These are phyloP conservation scores for Cryptococcus wingfieldii DNA, from an alignment of 1,284 basidiomycete genomes.

Conservation along the genomic window DNA sequence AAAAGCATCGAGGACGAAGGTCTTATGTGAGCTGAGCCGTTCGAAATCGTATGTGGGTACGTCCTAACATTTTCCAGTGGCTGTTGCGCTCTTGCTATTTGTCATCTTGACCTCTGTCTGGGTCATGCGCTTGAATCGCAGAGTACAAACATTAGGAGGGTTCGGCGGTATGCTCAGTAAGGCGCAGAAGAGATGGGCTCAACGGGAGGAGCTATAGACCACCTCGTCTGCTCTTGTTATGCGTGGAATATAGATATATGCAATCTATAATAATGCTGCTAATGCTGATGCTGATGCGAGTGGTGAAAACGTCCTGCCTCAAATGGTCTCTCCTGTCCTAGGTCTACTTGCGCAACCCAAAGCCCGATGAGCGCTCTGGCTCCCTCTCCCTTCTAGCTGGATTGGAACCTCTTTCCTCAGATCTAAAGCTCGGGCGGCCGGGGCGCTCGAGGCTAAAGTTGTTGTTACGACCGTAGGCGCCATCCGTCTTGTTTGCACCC, in stretches of 20 bases:
- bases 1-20: slow-evolving; percentile 1
- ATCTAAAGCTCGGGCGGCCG: too few relatives aligned
- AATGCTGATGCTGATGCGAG: neutral
- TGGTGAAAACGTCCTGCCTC: neutral
- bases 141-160: slow-evolving; percentile 7
- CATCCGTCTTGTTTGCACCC: neutral
- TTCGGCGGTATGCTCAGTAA: neutral
- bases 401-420: too few relatives aligned
- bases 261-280: neutral
- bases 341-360: neutral
- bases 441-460: neutral
- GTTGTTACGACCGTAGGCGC: neutral
- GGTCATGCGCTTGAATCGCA: slow-evolving; percentile 11
- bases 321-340: neutral
- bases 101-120: slow-evolving; percentile 19
- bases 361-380: neutral
- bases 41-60: neutral
- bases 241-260: neutral
- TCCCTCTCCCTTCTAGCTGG: too few relatives aligned
- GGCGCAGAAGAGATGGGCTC: neutral
- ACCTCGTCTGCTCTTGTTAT: neutral
- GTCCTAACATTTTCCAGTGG: slow-evolving; percentile 4
- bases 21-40: slow-evolving; percentile 11
- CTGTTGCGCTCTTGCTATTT: slow-evolving; percentile 18
- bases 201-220: neutral